A percentile compares a stretch with the other conserved stretches of the same genome.
Evolutionary conservation across 1,284 basidiomycete species (phyloP).

Genomic region (Cryptococcus sp.): DNA sequence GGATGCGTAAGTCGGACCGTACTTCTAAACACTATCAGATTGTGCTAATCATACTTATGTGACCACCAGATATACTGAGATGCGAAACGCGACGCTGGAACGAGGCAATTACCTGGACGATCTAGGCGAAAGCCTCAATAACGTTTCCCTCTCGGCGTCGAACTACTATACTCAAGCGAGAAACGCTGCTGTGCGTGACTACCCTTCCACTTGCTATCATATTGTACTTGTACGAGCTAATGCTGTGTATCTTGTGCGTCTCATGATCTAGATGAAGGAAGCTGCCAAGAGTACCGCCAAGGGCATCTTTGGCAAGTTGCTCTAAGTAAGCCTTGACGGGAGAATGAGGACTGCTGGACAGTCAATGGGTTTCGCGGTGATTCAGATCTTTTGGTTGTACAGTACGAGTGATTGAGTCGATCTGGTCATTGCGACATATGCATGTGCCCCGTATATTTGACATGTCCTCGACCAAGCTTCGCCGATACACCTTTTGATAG

Average conservation of each 20-base stretch:
- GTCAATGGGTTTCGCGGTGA: too few species aligned
- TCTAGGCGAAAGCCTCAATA: conserved; percentile 43
- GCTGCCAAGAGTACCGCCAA: conserved; percentile 47
- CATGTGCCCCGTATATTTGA: too few species aligned
- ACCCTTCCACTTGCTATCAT: background rate
- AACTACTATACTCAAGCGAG: conserved; percentile 44
- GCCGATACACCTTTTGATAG: too few species aligned
- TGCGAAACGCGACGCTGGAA: conserved; percentile 39
- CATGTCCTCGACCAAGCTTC: too few species aligned
- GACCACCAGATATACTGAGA: conserved; percentile 41
- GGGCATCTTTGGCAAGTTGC: conserved; percentile 41
- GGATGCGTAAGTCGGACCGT: conserved; percentile 36
- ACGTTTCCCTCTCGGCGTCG: conserved; percentile 36
- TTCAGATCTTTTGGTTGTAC: too few species aligned
- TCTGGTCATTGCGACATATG: too few species aligned
- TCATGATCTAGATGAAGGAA: conserved; percentile 39
- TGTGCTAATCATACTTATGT: background rate
- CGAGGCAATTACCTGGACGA: conserved; percentile 40
- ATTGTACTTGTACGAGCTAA: background rate
- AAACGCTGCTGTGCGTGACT: conserved; percentile 43
- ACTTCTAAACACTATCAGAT: too few species aligned
- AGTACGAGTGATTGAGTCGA: too few species aligned
- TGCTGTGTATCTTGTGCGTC: background rate
- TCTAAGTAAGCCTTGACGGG: conserved; percentile 13
- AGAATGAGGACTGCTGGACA: too few species aligned